Conservation (phyloP, 371 early-diverging fungal species). For the Rhizopus stolonifer region DNA sequence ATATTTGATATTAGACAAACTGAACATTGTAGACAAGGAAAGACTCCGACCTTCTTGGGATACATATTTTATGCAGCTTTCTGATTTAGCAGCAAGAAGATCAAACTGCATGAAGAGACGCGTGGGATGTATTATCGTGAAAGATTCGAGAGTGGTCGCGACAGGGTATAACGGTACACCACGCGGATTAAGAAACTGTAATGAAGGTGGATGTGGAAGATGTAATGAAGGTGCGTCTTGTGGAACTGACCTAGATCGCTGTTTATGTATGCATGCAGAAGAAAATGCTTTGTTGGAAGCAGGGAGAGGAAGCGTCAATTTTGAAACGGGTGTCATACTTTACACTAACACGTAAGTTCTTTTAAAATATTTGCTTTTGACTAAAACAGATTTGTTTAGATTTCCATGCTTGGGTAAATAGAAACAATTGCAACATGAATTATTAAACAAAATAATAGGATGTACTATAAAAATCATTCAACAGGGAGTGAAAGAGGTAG, state of each 20-base stretch:
- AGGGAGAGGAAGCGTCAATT: slow-evolving; percentile 79
- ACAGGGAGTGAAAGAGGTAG: slow-evolving; percentile 88
- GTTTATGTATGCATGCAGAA: slow-evolving; percentile 98
- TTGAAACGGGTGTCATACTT: slow-evolving; percentile 65
- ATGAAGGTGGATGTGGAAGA: slow-evolving; percentile 91
- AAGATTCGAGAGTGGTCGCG: slow-evolving; percentile 85
- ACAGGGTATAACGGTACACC: slow-evolving; percentile 99
- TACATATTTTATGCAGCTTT: slow-evolving; percentile 96
- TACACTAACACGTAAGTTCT: slow-evolving; percentile 86
- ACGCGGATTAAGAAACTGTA: slow-evolving; percentile 87
- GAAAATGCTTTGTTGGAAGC: slow-evolving; percentile 97
- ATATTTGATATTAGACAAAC: slow-evolving; percentile 35
- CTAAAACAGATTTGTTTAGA: slow-evolving; percentile 13
- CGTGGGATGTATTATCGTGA: slow-evolving; percentile 95
- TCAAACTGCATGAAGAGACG: slow-evolving; percentile 97
- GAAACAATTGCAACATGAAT: slow-evolving; percentile 39
- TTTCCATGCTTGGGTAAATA: slow-evolving; percentile 66
- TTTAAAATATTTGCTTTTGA: slow-evolving; percentile 7
- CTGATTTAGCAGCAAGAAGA: slow-evolving; percentile 81
- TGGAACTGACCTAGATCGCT: slow-evolving; percentile 80
- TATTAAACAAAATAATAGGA: slow-evolving; percentile 48
- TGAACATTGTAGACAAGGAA: slow-evolving; percentile 68
- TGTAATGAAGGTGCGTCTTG: slow-evolving; percentile 85
- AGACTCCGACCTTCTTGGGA: slow-evolving; percentile 92
- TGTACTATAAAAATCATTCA: slow-evolving; percentile 98